phyloP scores from a whole-genome alignment of 805 yeast species.

The Isabelozyma gotoi region DNA sequence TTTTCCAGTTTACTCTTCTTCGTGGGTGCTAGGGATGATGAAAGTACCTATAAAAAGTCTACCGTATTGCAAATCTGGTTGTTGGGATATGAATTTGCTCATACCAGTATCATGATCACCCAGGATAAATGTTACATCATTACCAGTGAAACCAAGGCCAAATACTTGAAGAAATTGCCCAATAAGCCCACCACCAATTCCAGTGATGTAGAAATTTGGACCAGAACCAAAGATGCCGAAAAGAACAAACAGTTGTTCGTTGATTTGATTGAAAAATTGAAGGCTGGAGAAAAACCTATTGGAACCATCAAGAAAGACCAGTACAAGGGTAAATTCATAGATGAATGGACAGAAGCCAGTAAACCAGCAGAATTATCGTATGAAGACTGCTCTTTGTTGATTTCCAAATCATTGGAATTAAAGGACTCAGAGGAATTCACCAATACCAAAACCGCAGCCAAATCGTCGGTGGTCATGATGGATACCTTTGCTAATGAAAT shows the following conservation, averaged over 20 bases:
- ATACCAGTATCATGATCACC: conserved; percentile 71
- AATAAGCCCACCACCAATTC: conserved; percentile 38
- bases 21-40: conserved; percentile 84
- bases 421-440: conserved; percentile 81
- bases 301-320: conserved; percentile 77
- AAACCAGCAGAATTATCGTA: conserved; percentile 32
- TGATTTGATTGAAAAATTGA: conserved; percentile 49
- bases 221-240: conserved; percentile 78
- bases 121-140: conserved; percentile 59
- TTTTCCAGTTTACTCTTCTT: conserved; percentile 49
- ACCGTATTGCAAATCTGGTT: conserved; percentile 89
- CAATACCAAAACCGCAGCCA: conserved; percentile 66
- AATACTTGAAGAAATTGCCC: conserved; percentile 64
- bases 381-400: conserved; percentile 50
- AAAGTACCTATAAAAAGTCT: conserved; percentile 85
- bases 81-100: conserved; percentile 94
- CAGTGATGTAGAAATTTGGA: conserved; percentile 55
- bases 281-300: conserved; percentile 37
- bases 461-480: conserved; percentile 77
- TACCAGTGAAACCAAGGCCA: conserved; percentile 84
- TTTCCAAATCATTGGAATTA: conserved; percentile 58
- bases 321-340: conserved; percentile 80
- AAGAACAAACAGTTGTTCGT: conserved; percentile 68
- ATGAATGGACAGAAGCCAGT: conserved; percentile 65
- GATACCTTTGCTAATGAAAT: conserved; percentile 82